Evolutionary conservation across 768 basidiomycete genomes (phyloP).

Genomic region (Pholiota microspora): DNA sequence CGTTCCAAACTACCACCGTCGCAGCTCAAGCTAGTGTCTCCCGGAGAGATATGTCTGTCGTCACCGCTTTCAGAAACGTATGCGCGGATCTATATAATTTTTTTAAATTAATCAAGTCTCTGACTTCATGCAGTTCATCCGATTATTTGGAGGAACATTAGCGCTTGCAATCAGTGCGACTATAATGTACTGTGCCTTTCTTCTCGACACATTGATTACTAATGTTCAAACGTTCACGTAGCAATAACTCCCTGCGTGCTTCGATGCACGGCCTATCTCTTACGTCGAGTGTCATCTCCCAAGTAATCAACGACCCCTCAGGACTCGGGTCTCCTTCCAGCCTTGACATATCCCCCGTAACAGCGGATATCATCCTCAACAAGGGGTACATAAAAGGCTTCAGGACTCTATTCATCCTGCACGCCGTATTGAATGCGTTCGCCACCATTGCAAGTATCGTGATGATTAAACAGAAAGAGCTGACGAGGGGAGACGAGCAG

Average conservation of each 20-base stretch:
- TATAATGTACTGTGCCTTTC: constrained; percentile 39
- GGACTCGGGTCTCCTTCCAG: constrained; percentile 28
- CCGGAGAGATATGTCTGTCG: constrained; percentile 72
- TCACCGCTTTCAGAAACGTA: constrained; percentile 66
- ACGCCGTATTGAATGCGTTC: constrained; percentile 50
- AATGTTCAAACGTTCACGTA: constrained; percentile 8
- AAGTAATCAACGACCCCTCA: constrained; percentile 49
- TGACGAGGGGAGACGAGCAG: constrained; percentile 57
- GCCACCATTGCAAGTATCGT: constrained; percentile 54
- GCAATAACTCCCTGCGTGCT: constrained; percentile 47
- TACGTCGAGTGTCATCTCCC: constrained; percentile 33
- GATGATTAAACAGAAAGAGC: constrained; percentile 61
- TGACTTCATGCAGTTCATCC: constrained; percentile 48
- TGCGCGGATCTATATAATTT: constrained; percentile 11
- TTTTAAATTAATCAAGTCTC: background rate
- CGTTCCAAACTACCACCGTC: constrained; percentile 63
- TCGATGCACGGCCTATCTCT: constrained; percentile 38
- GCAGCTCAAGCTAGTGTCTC: constrained; percentile 73
- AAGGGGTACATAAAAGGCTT: constrained; percentile 59
- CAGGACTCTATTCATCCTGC: constrained; percentile 56
- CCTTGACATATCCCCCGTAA: constrained; percentile 33
- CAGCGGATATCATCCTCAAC: constrained; percentile 41
- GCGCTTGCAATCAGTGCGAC: constrained; percentile 61
- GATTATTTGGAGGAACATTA: constrained; percentile 68
- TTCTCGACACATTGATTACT: background rate